Base-by-base conservation (phyloP, 2,329 filamentous ascomycete genomes). In the Diaporthe eres region DNA sequence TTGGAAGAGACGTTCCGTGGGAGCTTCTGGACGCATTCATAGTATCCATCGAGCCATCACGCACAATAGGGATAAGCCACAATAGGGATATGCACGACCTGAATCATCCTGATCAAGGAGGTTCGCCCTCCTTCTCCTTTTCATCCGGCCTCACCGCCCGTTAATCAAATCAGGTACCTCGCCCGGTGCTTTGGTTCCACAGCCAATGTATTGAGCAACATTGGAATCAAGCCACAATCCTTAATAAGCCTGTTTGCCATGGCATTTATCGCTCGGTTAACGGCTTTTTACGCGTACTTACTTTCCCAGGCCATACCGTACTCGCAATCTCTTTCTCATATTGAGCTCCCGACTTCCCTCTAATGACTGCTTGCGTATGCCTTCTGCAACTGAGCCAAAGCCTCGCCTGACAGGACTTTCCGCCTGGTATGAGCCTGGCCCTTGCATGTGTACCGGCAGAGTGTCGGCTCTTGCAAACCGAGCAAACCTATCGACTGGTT, bases 131-230 rank as follows among this genome's bases (percentile, higher is more conserved):
- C 47, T 70, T 70, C 65, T 42, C 34, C 47, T 70, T 70, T 42
- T 25, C 31, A 31, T 13, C 34, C 65, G 65, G 65, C 22, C 49
- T 55, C 65, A 70, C 65, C 65, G 65, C 65, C 49, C 49, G 22
- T 55, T 42, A 39, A 70, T 70, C 65, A 55, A 55, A 55, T 28
- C 31, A 37, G 47, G 34, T 25, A 63, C 58, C 47, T 53, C 31
- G 15, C 13, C 19, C 8, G 31, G 13, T 22, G 47, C 42, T 70
- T 55, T 34, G 49, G 49, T 53, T 55, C 65, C 65, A 55, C 65
- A 70, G 10, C 65, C 65, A 61, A 31, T 28, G n/a, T 55, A 12
- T 31, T 42, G n/a, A 70, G 65, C 49, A 70, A 55, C 28, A 47
- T 55, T 28, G 65, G 31, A 42, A 42, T 39, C n/a, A 55, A 55